Conservation (phyloP, 495 filamentous ascomycete genomes). For the Penicillium coffeae region DNA sequence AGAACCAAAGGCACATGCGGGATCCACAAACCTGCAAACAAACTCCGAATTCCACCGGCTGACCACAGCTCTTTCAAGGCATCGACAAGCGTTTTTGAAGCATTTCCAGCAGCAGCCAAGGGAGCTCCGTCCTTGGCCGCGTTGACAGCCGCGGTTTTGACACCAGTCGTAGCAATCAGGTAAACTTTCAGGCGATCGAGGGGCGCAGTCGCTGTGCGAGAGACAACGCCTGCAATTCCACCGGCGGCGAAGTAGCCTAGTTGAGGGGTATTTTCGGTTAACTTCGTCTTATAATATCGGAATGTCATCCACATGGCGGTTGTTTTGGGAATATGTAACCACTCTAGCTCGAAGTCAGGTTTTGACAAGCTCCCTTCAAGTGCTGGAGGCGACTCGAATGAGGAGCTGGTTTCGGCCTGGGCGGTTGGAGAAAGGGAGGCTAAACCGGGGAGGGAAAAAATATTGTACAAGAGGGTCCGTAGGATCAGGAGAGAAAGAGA, state of each 20-base stretch:
- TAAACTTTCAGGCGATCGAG: conserved; percentile 97
- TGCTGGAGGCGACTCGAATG: conserved; percentile 21
- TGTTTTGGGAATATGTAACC: conserved; percentile 41
- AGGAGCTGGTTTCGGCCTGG: conserved; percentile 31
- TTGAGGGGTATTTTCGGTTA: conserved; percentile 62
- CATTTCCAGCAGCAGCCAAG: conserved; percentile 60
- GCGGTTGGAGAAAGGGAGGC: conserved; percentile 38
- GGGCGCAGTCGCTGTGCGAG: conserved; percentile 88
- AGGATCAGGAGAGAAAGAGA: conserved; percentile 36
- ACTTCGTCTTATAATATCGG: conserved; percentile 50
- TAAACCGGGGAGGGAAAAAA: conserved; percentile 35
- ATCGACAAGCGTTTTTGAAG: conserved; percentile 62
- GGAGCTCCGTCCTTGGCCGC: conserved; percentile 71
- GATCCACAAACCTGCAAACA: conserved; percentile 78
- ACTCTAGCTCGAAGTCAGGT: conserved; percentile 42
- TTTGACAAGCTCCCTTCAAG: conserved; percentile 32
- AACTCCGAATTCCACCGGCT: conserved; percentile 81
- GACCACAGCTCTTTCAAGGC: conserved; percentile 75
- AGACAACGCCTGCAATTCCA: conserved; percentile 86
- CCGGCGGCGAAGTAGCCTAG: conserved; percentile 97
- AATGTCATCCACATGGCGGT: conserved; percentile 48
- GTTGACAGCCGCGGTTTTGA: conserved; percentile 53
- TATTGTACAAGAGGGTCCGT: conserved; percentile 39
- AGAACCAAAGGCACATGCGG: background rate
- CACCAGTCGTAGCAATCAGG: conserved; percentile 84